A percentile compares a stretch with the other conserved stretches of the same genome.
Evolutionary conservation across 495 filamentous ascomycete species (phyloP).

Genomic region (Neurospora sp.): DNA sequence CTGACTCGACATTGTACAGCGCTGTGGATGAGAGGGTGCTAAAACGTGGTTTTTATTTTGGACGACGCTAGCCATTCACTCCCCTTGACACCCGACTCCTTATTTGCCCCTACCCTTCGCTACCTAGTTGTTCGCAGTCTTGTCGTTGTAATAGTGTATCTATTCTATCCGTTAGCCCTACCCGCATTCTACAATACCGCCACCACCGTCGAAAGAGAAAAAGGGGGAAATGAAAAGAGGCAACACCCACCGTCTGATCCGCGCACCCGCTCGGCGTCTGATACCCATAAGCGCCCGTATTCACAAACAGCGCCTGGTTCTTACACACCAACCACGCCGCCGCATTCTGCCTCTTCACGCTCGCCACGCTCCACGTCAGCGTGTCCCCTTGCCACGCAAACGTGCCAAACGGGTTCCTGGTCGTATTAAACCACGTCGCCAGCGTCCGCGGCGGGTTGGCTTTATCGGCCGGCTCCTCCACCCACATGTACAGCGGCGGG

Average conservation of each 20-base stretch:
- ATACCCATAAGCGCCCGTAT: constrained; percentile 49
- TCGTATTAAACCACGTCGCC: constrained; percentile 39
- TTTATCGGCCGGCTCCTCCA: constrained; percentile 39
- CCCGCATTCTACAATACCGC: not conserved
- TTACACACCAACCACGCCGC: constrained; percentile 50
- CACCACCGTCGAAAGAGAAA: not conserved
- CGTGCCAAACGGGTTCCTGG: constrained; percentile 45
- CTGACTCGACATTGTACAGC: not conserved
- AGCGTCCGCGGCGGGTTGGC: constrained; percentile 34
- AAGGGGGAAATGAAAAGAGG: not conserved
- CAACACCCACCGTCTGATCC: constrained; percentile 46
- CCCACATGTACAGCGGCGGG: constrained; percentile 33
- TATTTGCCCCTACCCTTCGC: too few species aligned
- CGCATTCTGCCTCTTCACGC: constrained; percentile 41
- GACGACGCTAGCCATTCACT: not conserved
- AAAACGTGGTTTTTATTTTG: not conserved
- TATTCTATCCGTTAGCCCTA: not conserved
- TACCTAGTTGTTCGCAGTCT: constrained; percentile 21
- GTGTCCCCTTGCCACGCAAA: constrained; percentile 50
- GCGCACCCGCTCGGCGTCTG: constrained; percentile 47
- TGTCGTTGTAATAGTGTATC: constrained; percentile 28
- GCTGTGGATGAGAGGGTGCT: not conserved
- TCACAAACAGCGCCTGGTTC: constrained; percentile 44
- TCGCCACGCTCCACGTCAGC: constrained; percentile 40
- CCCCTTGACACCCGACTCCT: too few species aligned